These are phyloP conservation scores for Cenchrus purpureus DNA, from an alignment of 176 grass and related monocot species.

Conservation along the genomic window DNA sequence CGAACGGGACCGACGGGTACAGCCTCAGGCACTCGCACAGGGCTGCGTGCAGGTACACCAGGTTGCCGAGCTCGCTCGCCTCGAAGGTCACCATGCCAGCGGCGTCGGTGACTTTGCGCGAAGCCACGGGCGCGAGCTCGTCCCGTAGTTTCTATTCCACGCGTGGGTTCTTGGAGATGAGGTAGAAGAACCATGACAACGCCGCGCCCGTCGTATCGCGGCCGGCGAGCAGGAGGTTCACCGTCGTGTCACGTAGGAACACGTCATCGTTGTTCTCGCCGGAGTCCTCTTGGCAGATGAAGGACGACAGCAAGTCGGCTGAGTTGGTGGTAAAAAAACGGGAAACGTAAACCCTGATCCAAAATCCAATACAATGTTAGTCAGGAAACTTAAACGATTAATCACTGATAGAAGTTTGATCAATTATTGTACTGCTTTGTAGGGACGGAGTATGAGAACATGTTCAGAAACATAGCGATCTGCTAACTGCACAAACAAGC, in stretches of 20 bases:
- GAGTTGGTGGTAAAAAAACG: neutral
- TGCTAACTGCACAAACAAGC: too few species aligned
- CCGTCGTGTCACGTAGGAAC: slow-evolving; percentile 67
- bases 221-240: slow-evolving; percentile 81
- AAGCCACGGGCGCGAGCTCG: slow-evolving; percentile 56
- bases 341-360: too few species aligned
- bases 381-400: too few species aligned
- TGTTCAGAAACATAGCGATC: too few species aligned
- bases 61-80: slow-evolving; percentile 46
- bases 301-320: slow-evolving; percentile 65
- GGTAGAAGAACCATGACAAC: slow-evolving; percentile 87
- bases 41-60: slow-evolving; percentile 77
- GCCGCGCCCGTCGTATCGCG: slow-evolving; percentile 76
- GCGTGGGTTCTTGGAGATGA: slow-evolving; percentile 57
- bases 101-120: neutral
- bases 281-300: slow-evolving; percentile 41
- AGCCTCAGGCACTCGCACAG: slow-evolving; percentile 75
- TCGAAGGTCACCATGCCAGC: slow-evolving; percentile 53
- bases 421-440: too few species aligned
- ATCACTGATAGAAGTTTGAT: too few species aligned
- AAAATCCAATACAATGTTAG: too few species aligned
- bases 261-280: slow-evolving; percentile 19
- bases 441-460: too few species aligned
- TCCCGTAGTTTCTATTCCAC: slow-evolving; percentile 62
- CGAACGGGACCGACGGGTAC: slow-evolving; percentile 79